Percentiles rank a stretch among this genome's conserved stretches.
phyloP scores from a whole-genome alignment of 2,329 filamentous ascomycete genomes.

The Elsinoe ampelina region DNA sequence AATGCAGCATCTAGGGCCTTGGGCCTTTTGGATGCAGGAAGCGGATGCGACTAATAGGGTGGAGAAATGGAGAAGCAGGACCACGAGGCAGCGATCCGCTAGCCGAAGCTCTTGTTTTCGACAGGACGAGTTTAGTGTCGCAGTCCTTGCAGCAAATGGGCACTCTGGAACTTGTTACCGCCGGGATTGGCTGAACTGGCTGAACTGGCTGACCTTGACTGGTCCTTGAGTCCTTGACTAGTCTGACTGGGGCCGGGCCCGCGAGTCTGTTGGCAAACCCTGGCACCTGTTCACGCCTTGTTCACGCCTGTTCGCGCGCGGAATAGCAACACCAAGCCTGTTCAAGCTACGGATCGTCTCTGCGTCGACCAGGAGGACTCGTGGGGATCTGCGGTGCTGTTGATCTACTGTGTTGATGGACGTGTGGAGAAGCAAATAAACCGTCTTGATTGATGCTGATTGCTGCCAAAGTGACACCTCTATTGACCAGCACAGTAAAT shows the following conservation, averaged over 20 bases:
- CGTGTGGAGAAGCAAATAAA: not conserved
- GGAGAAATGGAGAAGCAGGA: not conserved
- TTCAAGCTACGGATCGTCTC: not conserved
- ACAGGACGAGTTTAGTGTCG: slow-evolving; percentile 2
- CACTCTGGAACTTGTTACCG: slow-evolving; percentile 5
- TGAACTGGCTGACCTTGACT: not conserved
- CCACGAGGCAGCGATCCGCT: not conserved
- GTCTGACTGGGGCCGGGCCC: not conserved
- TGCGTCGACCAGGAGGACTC: not conserved
- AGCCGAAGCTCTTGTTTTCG: slow-evolving; percentile 8
- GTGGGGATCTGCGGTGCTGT: not conserved
- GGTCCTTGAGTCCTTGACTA: not conserved
- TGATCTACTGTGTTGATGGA: not conserved
- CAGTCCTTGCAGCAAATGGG: not conserved
- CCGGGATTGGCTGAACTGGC: not conserved
- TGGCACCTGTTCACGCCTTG: too few species aligned
- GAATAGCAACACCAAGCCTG: not conserved
- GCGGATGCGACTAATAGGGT: slow-evolving; percentile 3
- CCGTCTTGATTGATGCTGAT: not conserved
- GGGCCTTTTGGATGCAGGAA: not conserved
- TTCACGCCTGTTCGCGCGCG: not conserved
- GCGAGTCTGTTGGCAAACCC: not conserved
- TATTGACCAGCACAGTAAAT: not conserved
- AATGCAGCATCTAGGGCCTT: not conserved
- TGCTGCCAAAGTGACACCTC: too few species aligned